Base-by-base conservation (phyloP, 2,329 filamentous ascomycete genomes). In the Fusarium sp. region DNA sequence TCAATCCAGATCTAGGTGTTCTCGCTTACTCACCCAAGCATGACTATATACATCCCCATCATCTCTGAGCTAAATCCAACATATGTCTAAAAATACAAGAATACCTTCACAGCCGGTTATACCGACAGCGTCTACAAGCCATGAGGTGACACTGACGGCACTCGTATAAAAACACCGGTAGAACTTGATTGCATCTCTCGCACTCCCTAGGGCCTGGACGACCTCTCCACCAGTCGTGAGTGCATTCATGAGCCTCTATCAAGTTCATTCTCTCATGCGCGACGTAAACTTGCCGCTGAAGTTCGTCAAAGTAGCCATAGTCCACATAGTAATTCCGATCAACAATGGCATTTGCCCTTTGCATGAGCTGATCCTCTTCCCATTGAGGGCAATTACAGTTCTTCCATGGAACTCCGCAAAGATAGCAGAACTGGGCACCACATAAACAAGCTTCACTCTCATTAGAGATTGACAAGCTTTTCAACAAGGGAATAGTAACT, bases 351-450 rank as follows among this genome's bases (percentile, higher is more conserved):
- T 77, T 71, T 0, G 80, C 81, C 2, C 81, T 78, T 6, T 65
- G 6, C 1, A 83, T 2, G 0, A 78, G 78, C 1, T 74, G 73
- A 7, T 61, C 46, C 47, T 85, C 82, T 1, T 75, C 11, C 81
- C 81, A 86, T 16, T 78, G 77, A 2, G 24, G 59, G 50, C 84
- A 86, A 0, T 0, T 0, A 43, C 82, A 86, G 0, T 27, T 77
- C 57, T 82, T 84, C 84, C 84, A 87, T 0, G 0, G 8, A 0
- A 32, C 10, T 3, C 83, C 84, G 44, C 85, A 88, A 0, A 73
- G 8, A 34, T 87, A 87, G 64, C 85, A 87, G 64, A 87, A 88
- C 18, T 86, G n/a, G 0, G 80, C 77, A 0, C 78, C 73, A 44
- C 85, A 88, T 2, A 54, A 73, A 43, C 85, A 88, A 2, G 83